These are phyloP conservation scores for Candida gigantensis DNA, from an alignment of 1,139 yeast genomes.

Conservation along the genomic window DNA sequence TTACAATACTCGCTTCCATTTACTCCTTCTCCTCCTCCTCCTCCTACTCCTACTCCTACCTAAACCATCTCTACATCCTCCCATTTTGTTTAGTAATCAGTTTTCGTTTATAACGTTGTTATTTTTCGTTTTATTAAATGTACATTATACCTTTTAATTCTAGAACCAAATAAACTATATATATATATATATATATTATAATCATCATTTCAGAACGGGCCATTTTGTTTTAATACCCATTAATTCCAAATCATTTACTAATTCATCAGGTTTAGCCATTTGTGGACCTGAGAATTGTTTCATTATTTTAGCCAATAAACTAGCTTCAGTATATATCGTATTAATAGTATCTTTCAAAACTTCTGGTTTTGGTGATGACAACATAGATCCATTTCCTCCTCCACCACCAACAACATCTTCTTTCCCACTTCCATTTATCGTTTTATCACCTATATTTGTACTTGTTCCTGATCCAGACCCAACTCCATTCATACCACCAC, in stretches of 20 bases:
- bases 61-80: too few species aligned
- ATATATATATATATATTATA: constrained; percentile 1
- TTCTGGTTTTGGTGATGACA: too few species aligned
- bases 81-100: background rate
- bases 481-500: too few species aligned
- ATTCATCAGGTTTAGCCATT: constrained; percentile 36
- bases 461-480: too few species aligned
- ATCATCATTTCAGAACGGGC: constrained; percentile 23
- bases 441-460: too few species aligned
- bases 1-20: background rate
- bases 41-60: background rate
- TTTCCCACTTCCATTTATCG: too few species aligned
- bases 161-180: background rate
- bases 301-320: constrained; percentile 45
- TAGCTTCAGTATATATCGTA: constrained; percentile 34
- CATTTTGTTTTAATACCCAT: constrained; percentile 42
- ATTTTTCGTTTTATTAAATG: background rate
- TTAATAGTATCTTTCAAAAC: constrained; percentile 14
- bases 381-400: constrained; percentile 8
- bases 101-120: background rate
- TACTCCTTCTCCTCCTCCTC: background rate
- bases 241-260: constrained; percentile 34
- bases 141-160: background rate
- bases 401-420: constrained; percentile 2
- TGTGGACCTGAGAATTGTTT: constrained; percentile 48